Evolutionary conservation across 2,329 filamentous ascomycete species (phyloP), one percentile per base, ranked within the genome.

Genomic region (Aspergillus sp.): DNA sequence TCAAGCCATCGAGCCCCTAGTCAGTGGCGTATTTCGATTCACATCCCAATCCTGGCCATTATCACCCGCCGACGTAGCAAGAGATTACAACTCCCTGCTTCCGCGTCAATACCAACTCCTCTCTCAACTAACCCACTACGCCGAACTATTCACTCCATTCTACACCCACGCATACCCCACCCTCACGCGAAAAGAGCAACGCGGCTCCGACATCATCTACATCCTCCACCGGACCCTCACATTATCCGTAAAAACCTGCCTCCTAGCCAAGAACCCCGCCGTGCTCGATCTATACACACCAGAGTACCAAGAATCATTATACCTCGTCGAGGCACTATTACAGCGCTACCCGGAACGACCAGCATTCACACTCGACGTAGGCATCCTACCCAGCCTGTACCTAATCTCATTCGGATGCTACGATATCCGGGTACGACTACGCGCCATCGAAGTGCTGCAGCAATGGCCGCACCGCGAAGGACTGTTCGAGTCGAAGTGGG

Each of bases 381-480:
- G 23, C 13, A 50, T 58, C 6, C 7, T 52, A 1, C 55, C 55
- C 4, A 49, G 23, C 7, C 6, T 58, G 1, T 58, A 52, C n/a
- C 23, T 42, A 1, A 58, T 58, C 2, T 27, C 47, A 0, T 27
- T 58, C 5, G 38, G 38, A 10, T 52, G 48, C 23, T 27, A 27
- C 21, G 55, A 58, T 23, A 41, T 51, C 17, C 17, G 23, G 1
- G 21, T 58, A 5, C 55, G 55, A 3, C 51, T 49, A 36, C 48
- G 23, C 11, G 55, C 55, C 23, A 52, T 58, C 25, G 38, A 42
- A 17, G 15, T 25, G 1, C 55, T 58, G 3, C 21, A 38, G n/a
- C 17, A n/a, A 2, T 58, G 55, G 55, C 55, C 55, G 36, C 55
- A 58, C 23, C 47, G 47, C 1, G 55, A 58, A 7, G 55, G 55